These are phyloP conservation scores for Boletus reticuloceps DNA, from an alignment of 768 basidiomycete species.

Conservation along the genomic window DNA sequence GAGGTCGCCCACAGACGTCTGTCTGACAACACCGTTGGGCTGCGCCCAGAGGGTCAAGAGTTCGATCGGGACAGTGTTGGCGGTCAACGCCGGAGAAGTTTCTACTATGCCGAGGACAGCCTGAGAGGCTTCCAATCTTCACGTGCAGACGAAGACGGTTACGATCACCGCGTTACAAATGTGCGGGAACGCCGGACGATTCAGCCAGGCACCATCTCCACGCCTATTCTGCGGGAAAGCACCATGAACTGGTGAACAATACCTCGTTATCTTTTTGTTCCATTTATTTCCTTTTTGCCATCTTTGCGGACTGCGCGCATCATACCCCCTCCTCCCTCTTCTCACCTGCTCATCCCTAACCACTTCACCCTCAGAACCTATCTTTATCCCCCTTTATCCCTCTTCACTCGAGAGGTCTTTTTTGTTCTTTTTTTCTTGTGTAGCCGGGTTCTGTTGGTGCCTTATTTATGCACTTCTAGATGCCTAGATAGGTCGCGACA, in stretches of 20 bases:
- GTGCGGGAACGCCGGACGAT: conserved; percentile 62
- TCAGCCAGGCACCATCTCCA: conserved; percentile 61
- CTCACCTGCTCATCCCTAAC: neutral
- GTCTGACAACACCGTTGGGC: conserved; percentile 51
- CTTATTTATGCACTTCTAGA: conserved; percentile 24
- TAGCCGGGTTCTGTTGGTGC: conserved; percentile 21
- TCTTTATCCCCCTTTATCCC: conserved; percentile 4
- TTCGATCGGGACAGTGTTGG: conserved; percentile 79
- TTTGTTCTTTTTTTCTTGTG: conserved; percentile 11
- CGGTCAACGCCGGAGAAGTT: conserved; percentile 69
- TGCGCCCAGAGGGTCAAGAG: conserved; percentile 61
- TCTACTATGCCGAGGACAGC: conserved; percentile 87
- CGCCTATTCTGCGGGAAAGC: conserved; percentile 76
- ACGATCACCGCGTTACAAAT: conserved; percentile 30
- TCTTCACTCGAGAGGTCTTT: conserved; percentile 1
- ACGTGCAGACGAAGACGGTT: conserved; percentile 36
- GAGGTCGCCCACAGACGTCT: conserved; percentile 72
- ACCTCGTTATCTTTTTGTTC: neutral
- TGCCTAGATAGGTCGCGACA: conserved; percentile 21
- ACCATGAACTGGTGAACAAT: conserved; percentile 76
- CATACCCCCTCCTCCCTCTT: conserved; percentile 14
- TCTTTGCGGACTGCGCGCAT: conserved; percentile 7
- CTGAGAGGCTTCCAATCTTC: conserved; percentile 55
- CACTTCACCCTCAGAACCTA: neutral
- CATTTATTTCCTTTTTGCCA: neutral